phyloP scores from a whole-genome alignment of 106 monocot genomes.

The Phalaenopsis aphrodite region DNA sequence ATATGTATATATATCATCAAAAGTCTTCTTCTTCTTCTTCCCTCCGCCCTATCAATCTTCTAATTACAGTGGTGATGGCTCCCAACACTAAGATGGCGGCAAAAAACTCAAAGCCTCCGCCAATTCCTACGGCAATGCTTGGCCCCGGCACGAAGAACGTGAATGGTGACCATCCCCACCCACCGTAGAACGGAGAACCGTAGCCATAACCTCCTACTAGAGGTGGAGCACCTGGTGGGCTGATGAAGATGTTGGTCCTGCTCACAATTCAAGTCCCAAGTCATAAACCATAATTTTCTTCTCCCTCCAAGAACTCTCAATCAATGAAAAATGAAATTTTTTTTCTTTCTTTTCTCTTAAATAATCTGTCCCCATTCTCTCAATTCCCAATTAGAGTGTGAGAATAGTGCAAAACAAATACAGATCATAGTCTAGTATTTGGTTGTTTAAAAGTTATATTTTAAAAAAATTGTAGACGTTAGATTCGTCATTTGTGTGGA shows the following conservation, averaged over 20 bases:
- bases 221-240: constrained; percentile 80
- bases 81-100: constrained; percentile 46
- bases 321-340: too few relatives aligned
- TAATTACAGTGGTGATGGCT: constrained; percentile 34
- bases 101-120: constrained; percentile 84
- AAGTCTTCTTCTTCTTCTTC: constrained; percentile 43
- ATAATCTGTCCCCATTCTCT: too few relatives aligned
- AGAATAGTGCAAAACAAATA: too few relatives aligned
- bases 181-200: constrained; percentile 53
- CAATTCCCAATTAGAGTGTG: too few relatives aligned
- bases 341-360: too few relatives aligned
- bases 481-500: too few relatives aligned
- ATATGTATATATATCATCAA: neutral
- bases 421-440: too few relatives aligned
- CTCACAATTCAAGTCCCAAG: neutral
- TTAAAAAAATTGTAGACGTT: too few relatives aligned
- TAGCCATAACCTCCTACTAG: constrained; percentile 78
- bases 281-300: neutral
- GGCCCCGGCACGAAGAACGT: constrained; percentile 84
- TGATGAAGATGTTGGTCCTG: constrained; percentile 90
- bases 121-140: constrained; percentile 61
- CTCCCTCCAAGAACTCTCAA: neutral
- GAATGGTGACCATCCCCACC: constrained; percentile 93
- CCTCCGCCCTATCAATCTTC: constrained; percentile 35
- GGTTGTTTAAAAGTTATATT: too few relatives aligned